These are phyloP conservation scores for Pelargonium nanum DNA, from an alignment of 345 rosid species.

Conservation along the genomic window DNA sequence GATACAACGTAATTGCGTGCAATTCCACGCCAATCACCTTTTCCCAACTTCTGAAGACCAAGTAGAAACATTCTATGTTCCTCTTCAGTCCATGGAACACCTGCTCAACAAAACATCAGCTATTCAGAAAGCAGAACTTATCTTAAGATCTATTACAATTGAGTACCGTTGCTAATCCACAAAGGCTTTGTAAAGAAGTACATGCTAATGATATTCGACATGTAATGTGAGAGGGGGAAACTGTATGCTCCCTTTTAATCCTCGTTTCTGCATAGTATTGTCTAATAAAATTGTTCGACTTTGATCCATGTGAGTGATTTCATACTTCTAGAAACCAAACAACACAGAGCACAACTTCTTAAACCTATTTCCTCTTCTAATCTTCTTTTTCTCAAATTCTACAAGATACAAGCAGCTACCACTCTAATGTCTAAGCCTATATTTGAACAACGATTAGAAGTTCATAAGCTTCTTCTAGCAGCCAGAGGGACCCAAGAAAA, in stretches of 20 bases:
- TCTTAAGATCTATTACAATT: background rate
- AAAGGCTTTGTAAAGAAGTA: too few relatives aligned
- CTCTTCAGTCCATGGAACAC: conserved; percentile 98
- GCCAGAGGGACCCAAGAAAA: background rate
- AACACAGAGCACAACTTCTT: background rate
- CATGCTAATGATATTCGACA: too few relatives aligned
- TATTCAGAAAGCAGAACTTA: background rate
- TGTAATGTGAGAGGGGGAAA: too few relatives aligned
- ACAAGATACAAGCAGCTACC: too few relatives aligned
- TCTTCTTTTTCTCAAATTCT: too few relatives aligned
- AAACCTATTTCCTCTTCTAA: too few relatives aligned
- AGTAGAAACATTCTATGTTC: conserved; percentile 92
- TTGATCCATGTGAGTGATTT: background rate
- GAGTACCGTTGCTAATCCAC: too few relatives aligned
- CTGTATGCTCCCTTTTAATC: too few relatives aligned
- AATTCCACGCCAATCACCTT: conserved; percentile 99
- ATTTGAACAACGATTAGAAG: background rate
- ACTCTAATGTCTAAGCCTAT: too few relatives aligned
- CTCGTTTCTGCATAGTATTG: too few relatives aligned
- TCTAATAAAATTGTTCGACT: background rate
- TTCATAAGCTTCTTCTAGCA: background rate
- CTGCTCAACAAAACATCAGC: conserved; percentile 24
- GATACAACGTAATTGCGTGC: conserved; percentile 77
- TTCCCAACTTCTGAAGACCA: conserved; percentile 89
- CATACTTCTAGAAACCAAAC: background rate